A percentile compares a stretch with the other conserved stretches of the same genome.
phyloP scores from a whole-genome alignment of 148 eudicot genomes.

The Selenicereus undatus region DNA sequence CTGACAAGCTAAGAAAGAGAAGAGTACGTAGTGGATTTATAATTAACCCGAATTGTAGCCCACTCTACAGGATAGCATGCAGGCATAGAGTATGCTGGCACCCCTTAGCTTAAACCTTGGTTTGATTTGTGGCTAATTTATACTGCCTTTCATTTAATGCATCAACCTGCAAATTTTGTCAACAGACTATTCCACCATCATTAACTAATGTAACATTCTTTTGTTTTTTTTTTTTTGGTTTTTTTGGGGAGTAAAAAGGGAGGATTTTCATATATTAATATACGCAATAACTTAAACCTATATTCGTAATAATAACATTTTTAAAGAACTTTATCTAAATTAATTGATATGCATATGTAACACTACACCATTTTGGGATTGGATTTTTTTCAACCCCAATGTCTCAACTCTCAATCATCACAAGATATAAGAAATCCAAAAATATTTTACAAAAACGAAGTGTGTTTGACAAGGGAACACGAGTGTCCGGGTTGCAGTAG shows the following conservation, averaged over 20 bases:
- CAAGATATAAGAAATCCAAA: too few relatives aligned
- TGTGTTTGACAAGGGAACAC: constrained; percentile 18
- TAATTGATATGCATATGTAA: too few relatives aligned
- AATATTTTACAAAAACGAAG: too few relatives aligned
- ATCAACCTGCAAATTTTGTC: neutral
- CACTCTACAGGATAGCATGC: constrained; percentile 17
- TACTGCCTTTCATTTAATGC: neutral
- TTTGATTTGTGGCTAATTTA: neutral
- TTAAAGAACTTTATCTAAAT: too few relatives aligned
- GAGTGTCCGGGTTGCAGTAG: constrained; percentile 3
- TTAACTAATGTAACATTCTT: constrained; percentile 1
- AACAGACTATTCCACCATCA: neutral
- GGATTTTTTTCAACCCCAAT: too few relatives aligned
- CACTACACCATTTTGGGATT: too few relatives aligned
- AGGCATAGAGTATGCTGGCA: constrained; percentile 5
- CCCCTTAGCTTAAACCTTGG: neutral
- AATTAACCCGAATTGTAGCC: constrained; percentile 7
- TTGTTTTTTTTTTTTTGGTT: too few relatives aligned
- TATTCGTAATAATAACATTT: too few relatives aligned
- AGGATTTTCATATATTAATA: too few relatives aligned
- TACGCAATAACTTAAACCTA: too few relatives aligned
- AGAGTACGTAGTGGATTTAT: neutral
- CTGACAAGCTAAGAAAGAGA: neutral
- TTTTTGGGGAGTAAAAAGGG: too few relatives aligned
- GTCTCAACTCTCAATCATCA: too few relatives aligned